Evolutionary conservation across 2,329 filamentous ascomycete genomes (phyloP).

Genomic region (Fusarium newnesense): DNA sequence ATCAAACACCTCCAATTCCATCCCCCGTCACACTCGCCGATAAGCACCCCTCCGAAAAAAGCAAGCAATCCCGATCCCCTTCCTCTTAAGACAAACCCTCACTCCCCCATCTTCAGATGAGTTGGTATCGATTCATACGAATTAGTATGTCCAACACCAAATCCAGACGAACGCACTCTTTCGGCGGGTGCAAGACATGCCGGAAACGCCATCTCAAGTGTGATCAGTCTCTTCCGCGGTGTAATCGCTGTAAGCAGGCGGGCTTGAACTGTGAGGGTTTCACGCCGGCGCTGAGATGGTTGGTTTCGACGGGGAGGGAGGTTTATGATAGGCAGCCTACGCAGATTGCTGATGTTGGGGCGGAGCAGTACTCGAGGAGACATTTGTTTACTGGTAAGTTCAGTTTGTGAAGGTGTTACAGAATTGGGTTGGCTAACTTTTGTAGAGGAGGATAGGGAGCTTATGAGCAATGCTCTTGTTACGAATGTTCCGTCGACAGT

Average conservation of each 20-base stretch:
- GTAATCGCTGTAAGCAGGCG: slow-evolving; percentile 30
- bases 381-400: slow-evolving; percentile 35
- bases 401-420: accelerated
- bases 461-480: slow-evolving; percentile 31
- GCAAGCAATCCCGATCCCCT: slow-evolving; percentile 29
- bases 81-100: slow-evolving; percentile 19
- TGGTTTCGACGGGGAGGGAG: slow-evolving; percentile 31
- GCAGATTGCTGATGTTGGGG: slow-evolving; percentile 15
- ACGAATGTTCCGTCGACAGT: slow-evolving; percentile 23
- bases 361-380: slow-evolving; percentile 30
- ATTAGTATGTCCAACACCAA: slow-evolving; percentile 21
- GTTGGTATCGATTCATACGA: neutral
- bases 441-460: slow-evolving; percentile 23
- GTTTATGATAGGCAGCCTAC: slow-evolving; percentile 29
- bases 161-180: slow-evolving; percentile 35
- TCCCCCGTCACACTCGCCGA: neutral
- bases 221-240: slow-evolving; percentile 29
- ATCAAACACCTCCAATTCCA: neutral
- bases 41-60: slow-evolving; percentile 8
- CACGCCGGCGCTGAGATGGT: slow-evolving; percentile 31
- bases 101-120: neutral
- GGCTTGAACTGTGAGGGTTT: slow-evolving; percentile 35
- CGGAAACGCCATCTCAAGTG: slow-evolving; percentile 40
- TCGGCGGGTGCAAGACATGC: slow-evolving; percentile 39
- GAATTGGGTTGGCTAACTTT: no score